Percentiles rank a stretch among this genome's conserved stretches.
Evolutionary conservation across 2,329 filamentous ascomycete species (phyloP).

Genomic region (Hypomyces rosellus): DNA sequence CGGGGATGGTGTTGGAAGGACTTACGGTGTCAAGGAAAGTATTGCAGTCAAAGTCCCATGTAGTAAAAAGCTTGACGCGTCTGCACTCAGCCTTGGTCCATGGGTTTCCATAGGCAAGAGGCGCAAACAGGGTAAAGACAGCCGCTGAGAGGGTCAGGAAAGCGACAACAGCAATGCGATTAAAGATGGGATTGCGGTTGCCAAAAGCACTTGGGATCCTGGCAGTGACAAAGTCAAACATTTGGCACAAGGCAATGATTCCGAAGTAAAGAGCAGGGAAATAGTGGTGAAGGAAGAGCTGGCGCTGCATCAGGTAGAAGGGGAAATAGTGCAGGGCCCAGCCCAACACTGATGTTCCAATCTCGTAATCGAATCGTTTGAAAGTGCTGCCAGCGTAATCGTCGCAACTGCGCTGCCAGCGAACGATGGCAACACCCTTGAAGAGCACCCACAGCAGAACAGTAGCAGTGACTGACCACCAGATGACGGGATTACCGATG

Average conservation of each 20-base stretch:
- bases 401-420: conserved; percentile 89
- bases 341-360: conserved; percentile 81
- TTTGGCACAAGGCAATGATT: conserved; percentile 80
- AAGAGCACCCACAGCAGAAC: conserved; percentile 72
- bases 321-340: conserved; percentile 99
- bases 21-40: conserved; percentile 83
- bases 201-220: conserved; percentile 64
- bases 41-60: conserved; percentile 99
- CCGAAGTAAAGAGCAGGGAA: conserved; percentile 96
- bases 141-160: conserved; percentile 70
- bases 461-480: conserved; percentile 81
- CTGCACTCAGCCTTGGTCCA: conserved; percentile 90
- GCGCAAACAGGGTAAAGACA: conserved; percentile 79
- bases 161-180: conserved; percentile 63
- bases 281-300: conserved; percentile 98
- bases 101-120: conserved; percentile 83
- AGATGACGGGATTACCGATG: conserved; percentile 88
- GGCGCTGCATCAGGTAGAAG: conserved; percentile 96
- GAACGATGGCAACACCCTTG: conserved; percentile 79
- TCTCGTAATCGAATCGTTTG: conserved; percentile 97
- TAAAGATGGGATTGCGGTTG: conserved; percentile 61
- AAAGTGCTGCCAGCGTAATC: conserved; percentile 80
- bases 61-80: conserved; percentile 76
- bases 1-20: conserved; percentile 33
- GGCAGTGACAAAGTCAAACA: conserved; percentile 77